Evolutionary conservation across 148 eudicot genomes (phyloP).

Genomic region (Camellia sinensis): DNA sequence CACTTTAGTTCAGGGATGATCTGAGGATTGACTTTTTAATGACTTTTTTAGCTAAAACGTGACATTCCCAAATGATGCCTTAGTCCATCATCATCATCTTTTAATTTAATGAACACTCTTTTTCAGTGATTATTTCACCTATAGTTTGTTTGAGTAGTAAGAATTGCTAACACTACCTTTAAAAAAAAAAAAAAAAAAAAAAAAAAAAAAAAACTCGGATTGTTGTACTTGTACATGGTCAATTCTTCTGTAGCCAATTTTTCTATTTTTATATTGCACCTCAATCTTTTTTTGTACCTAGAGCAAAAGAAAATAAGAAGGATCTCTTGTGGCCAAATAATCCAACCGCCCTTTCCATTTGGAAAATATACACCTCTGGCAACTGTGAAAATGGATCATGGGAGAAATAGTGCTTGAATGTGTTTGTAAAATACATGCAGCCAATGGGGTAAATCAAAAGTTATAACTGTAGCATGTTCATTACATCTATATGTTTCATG

Average conservation of each 20-base stretch:
- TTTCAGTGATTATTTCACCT: background rate
- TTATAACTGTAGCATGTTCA: background rate
- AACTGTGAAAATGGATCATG: no score
- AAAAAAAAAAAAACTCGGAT: background rate
- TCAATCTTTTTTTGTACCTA: background rate
- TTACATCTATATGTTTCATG: background rate
- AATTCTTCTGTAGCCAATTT: background rate
- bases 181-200: background rate
- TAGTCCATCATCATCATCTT: no score
- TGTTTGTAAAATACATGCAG: background rate
- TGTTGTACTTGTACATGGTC: background rate
- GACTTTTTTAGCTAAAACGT: no score
- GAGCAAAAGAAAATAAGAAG: background rate
- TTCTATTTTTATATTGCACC: background rate
- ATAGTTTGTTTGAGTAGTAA: background rate
- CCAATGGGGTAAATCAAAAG: background rate
- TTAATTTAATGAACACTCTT: background rate
- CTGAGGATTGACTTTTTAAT: no score
- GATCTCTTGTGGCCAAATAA: background rate
- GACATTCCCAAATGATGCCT: no score
- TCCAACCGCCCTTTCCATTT: no score
- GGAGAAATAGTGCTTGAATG: no score
- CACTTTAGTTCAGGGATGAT: no score
- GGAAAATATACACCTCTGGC: no score
- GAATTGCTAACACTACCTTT: background rate